Percentiles rank a stretch among this genome's conserved stretches.
Conservation (phyloP, 2,329 filamentous ascomycete genomes). For the Stromatinia cepivora region DNA sequence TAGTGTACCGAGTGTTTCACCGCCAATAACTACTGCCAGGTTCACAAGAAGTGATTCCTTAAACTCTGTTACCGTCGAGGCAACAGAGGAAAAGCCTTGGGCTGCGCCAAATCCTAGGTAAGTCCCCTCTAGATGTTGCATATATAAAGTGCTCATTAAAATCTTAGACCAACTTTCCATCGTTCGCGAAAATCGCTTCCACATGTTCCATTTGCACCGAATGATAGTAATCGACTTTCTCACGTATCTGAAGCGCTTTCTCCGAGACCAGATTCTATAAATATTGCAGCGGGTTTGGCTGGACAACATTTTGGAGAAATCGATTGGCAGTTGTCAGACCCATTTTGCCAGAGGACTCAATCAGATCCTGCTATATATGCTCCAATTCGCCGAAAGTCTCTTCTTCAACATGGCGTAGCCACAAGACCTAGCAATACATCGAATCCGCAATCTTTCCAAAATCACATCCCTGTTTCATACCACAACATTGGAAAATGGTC, state of each 20-base stretch:
- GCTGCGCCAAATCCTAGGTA: slow-evolving; percentile 11
- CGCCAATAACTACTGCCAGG: background rate
- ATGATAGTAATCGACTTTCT: slow-evolving; percentile 34
- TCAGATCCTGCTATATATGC: slow-evolving; percentile 35
- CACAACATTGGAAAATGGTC: slow-evolving; percentile 18
- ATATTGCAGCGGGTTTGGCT: slow-evolving; percentile 12
- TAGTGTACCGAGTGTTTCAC: background rate
- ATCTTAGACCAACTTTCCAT: slow-evolving; percentile 9
- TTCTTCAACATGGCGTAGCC: slow-evolving; percentile 40
- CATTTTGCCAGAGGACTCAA: slow-evolving; percentile 26
- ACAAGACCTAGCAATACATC: slow-evolving; percentile 33
- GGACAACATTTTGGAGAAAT: slow-evolving; percentile 19
- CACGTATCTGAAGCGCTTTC: slow-evolving; percentile 35
- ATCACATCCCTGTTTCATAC: slow-evolving; percentile 20
- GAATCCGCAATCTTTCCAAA: slow-evolving; percentile 20
- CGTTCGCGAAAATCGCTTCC: slow-evolving; percentile 33
- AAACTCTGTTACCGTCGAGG: slow-evolving; percentile 10
- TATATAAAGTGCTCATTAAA: slow-evolving; percentile 5
- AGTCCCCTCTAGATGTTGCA: background rate
- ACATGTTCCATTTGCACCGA: slow-evolving; percentile 27
- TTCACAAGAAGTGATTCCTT: slow-evolving; percentile 22
- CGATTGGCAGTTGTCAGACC: slow-evolving; percentile 21
- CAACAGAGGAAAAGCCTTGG: slow-evolving; percentile 6
- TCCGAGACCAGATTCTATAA: slow-evolving; percentile 24
- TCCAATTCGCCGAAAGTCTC: slow-evolving; percentile 38